Evolutionary conservation across 2,329 filamentous ascomycete species (phyloP), one percentile per base, ranked within the genome.

Genomic region (Ophiobolus disseminans): DNA sequence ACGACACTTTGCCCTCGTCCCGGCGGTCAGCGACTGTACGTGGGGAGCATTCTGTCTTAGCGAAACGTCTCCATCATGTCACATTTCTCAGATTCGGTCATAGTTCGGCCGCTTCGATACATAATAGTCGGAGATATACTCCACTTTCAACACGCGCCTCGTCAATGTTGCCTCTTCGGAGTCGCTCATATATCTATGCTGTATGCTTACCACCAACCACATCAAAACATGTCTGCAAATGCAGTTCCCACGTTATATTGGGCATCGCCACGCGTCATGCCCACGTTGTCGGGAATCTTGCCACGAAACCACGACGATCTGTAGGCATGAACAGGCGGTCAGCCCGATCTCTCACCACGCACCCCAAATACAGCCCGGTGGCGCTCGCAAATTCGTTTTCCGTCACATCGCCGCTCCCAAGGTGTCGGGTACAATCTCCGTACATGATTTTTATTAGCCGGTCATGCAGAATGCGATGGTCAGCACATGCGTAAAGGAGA

Each of bases 71-170:
- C 13, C 31, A 26, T 26, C 16, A n/a, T 28, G 17, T 40, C 23
- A 17, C 32, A 3, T 30, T 23, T 30, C 14, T 20, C 11, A n/a
- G 30, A 7, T 14, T 32, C 38, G 52, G 56, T 50, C 41, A 60
- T 45, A 50, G 39, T 45, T 43, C 14, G 30, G 40, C 46, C n/a
- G n/a, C n/a, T n/a, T n/a, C 44, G 57, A 47, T 57, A 63, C 53
- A 64, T 62, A 63, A 53, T 58, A 61, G 40, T 36, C 52, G 52
- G 43, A 55, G 16, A 51, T 56, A 57, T 58, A 58, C 48, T 45
- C 46, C 38, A 38, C 41, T 46, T 51, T 39, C 38, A 44, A 40
- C 49, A 36, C 37, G 41, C 38, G 14, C 42, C 39, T 21, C 48
- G 14, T 42, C 21, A 14, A n/a, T 21, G 14, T 32, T 35, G 26